Base-by-base conservation (phyloP, 768 basidiomycete genomes). In the Leucocoprinus sp. region DNA sequence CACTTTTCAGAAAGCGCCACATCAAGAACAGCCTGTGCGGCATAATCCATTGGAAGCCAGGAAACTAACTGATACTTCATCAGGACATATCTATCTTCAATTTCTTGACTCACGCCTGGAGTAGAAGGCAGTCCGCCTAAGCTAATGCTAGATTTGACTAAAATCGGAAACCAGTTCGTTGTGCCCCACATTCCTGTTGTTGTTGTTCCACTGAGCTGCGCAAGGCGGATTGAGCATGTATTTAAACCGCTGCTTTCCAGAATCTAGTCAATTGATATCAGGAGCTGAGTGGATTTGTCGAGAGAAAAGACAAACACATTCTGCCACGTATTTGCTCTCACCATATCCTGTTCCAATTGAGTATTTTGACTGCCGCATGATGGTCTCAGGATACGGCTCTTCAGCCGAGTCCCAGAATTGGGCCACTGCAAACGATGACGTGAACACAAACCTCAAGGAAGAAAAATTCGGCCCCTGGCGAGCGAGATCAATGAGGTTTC, bases 401-500 rank as follows among this genome's bases (percentile, higher is more conserved):
- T 57, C 52, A 15, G 18, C 2, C 19, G 49, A 52, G 36, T 60
- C 53, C 70, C 67, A 66, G 3, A 51, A 49, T 24, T 65, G 64
- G 0, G 61, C 62, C n/a, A 64, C 61, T 2, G 57, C 60, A 7
- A 71, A 59, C 0, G 70, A 70, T 1, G 67, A 72, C 11, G 67
- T 71, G 48, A 67, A 73, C 26, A 68, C 45, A 44, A 64, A 64
- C 5, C 61, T 67, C 19, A 60, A 37, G 17, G 45, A 54, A 14
- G 51, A 48, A 0, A 51, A 51, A 31, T 54, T 55, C 0, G 59
- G 52, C 1, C 59, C 60, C 6, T 52, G 54, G 14, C 64, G 50
- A 0, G 57, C 63, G 5, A 74, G 57, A 34, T 73, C 67, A 34
- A 77, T 57, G 15, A 78, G 61, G 51, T 70, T 69, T 22, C 71